These are phyloP conservation scores for Vaccinium macrocarpon DNA, from an alignment of 148 eudicot genomes.

Conservation along the genomic window DNA sequence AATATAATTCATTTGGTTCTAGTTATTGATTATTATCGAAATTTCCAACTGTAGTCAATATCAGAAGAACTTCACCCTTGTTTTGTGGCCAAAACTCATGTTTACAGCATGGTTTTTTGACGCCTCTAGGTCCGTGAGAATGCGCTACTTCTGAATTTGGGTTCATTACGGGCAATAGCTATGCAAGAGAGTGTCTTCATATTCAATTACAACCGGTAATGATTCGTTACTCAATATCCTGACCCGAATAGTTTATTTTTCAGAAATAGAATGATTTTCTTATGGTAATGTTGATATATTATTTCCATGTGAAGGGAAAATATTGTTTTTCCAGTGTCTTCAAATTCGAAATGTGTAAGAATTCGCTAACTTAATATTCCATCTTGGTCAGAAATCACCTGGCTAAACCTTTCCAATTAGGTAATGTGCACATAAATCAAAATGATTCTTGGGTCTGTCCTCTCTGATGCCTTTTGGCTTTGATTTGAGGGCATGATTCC, in stretches of 20 bases:
- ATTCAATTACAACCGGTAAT: slow-evolving; percentile 90
- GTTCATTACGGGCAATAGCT: slow-evolving; percentile 88
- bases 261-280: not conserved
- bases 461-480: too few relatives aligned
- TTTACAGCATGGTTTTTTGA: slow-evolving; percentile 14
- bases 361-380: not conserved
- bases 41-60: not conserved
- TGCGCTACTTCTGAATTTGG: slow-evolving; percentile 89
- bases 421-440: too few relatives aligned
- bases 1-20: not conserved
- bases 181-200: slow-evolving; percentile 92
- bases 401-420: not conserved
- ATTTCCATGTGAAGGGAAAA: not conserved
- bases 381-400: not conserved
- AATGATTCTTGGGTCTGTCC: too few relatives aligned
- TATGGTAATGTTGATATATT: not conserved
- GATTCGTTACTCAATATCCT: slow-evolving; percentile 10
- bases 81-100: slow-evolving; percentile 1
- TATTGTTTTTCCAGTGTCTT: not conserved
- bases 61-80: not conserved
- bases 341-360: not conserved
- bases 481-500: too few relatives aligned
- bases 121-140: slow-evolving; percentile 74
- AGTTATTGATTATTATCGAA: not conserved
- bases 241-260: not conserved